Evolutionary conservation across 2,329 filamentous ascomycete genomes (phyloP).

Genomic region (Penicillium sp.): DNA sequence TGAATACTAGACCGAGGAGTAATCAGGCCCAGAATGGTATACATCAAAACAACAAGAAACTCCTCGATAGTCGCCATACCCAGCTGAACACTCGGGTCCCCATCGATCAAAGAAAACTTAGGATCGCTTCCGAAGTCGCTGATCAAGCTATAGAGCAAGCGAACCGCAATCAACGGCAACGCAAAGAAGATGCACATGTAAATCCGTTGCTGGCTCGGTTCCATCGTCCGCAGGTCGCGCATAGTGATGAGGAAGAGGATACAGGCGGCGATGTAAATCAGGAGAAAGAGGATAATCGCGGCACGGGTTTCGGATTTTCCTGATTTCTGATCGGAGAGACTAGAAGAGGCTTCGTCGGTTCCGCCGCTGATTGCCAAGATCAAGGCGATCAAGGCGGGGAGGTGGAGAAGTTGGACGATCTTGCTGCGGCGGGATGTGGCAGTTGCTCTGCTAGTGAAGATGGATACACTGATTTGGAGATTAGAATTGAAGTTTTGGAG

Average conservation of each 20-base stretch:
- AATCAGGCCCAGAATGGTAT: constrained; percentile 2
- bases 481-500: neutral
- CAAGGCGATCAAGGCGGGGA: constrained; percentile 5
- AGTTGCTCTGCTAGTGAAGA: constrained; percentile 3
- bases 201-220: neutral
- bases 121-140: constrained; percentile 4
- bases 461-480: neutral
- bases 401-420: constrained; percentile 3
- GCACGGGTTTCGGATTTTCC: constrained; percentile 1
- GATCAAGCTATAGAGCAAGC: constrained; percentile 5
- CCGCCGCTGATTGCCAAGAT: constrained; percentile 7
- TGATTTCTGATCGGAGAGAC: constrained; percentile 1
- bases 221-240: neutral
- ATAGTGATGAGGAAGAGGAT: constrained; percentile 1
- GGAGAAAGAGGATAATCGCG: constrained; percentile 1
- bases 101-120: constrained; percentile 2
- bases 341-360: constrained; percentile 1
- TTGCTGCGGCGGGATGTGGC: constrained; percentile 3
- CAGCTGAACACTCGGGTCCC: neutral
- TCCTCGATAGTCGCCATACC: constrained; percentile 7
- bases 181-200: constrained; percentile 3
- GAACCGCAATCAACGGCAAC: neutral
- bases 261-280: neutral
- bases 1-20: neutral
- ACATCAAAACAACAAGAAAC: constrained; percentile 3